These are phyloP conservation scores for Suhomyces guaymorum DNA, from an alignment of 1,139 yeast genomes.

Conservation along the genomic window DNA sequence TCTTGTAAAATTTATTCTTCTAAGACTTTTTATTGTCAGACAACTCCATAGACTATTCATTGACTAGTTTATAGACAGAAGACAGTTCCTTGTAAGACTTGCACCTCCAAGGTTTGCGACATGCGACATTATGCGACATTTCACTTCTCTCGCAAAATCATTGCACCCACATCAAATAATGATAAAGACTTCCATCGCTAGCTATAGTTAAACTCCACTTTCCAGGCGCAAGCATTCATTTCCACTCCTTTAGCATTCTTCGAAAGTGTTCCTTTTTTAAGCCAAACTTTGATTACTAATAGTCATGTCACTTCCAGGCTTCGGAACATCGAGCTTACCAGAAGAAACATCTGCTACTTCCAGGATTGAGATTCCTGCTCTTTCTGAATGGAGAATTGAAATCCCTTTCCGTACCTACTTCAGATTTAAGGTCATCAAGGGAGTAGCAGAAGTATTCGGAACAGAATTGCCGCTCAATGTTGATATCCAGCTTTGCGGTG, in stretches of 20 bases:
- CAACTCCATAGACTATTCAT: too few species aligned
- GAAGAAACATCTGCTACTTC: constrained; percentile 13
- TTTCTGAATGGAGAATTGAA: constrained; percentile 86
- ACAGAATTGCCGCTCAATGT: constrained; percentile 81
- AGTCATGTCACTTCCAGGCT: constrained; percentile 21
- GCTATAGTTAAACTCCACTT: background rate
- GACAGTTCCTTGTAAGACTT: too few species aligned
- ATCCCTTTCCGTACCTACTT: constrained; percentile 60
- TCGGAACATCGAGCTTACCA: constrained; percentile 13
- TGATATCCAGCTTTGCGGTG: constrained; percentile 60
- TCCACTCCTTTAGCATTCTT: too few species aligned
- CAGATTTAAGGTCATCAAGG: constrained; percentile 57
- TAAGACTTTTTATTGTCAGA: too few species aligned
- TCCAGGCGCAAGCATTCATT: too few species aligned
- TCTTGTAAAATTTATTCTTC: too few species aligned
- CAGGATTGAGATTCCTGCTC: constrained; percentile 38
- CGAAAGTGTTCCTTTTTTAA: too few species aligned
- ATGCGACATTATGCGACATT: constrained; percentile 2
- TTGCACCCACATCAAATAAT: constrained; percentile 4
- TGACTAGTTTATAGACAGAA: too few species aligned
- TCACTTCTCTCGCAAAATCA: too few species aligned
- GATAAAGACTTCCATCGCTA: background rate
- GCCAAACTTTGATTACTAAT: constrained; percentile 1
- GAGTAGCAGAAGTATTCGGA: constrained; percentile 89
- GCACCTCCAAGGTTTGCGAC: too few species aligned